Conservation (phyloP, 352 stramenopile species). For the Phytophthora agathidicida region DNA sequence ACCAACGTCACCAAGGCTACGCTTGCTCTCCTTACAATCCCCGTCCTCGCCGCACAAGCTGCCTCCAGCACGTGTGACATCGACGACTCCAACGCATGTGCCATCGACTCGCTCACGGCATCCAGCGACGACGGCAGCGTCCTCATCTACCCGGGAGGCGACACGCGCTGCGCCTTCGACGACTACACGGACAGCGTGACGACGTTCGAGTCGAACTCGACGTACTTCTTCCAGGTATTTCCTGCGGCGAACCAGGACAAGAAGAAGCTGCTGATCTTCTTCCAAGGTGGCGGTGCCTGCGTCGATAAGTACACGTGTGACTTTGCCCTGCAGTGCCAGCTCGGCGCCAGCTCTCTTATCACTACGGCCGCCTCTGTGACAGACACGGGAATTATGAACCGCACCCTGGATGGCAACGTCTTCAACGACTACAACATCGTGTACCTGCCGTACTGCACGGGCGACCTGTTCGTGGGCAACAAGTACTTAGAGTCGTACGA, state of each 20-base stretch:
- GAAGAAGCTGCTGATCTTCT: constrained; percentile 62
- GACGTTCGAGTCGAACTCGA: constrained; percentile 39
- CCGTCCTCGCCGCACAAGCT: background rate
- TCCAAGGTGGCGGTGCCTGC: constrained; percentile 63
- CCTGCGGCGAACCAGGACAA: constrained; percentile 40
- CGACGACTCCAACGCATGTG: constrained; percentile 24
- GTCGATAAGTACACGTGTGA: constrained; percentile 60
- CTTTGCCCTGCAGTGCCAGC: constrained; percentile 54
- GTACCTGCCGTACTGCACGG: constrained; percentile 71
- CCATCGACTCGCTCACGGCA: constrained; percentile 29
- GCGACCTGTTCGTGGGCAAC: constrained; percentile 61
- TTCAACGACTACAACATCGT: constrained; percentile 79
- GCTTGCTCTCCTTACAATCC: background rate
- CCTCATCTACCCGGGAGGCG: no score
- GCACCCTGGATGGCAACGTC: constrained; percentile 46
- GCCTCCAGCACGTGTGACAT: constrained; percentile 11
- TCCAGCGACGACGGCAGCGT: constrained; percentile 31
- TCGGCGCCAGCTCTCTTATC: constrained; percentile 42
- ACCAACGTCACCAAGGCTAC: constrained; percentile 2
- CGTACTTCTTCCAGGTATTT: constrained; percentile 69
- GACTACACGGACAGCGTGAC: constrained; percentile 34
- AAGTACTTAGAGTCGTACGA: constrained; percentile 23
- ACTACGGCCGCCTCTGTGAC: constrained; percentile 37
- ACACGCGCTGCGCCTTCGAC: no score
- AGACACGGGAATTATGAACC: constrained; percentile 57